A percentile compares a stretch with the other conserved stretches of the same genome.
These are phyloP conservation scores for Yueomyces sp. DNA, from an alignment of 1,139 yeast genomes.

Conservation along the genomic window DNA sequence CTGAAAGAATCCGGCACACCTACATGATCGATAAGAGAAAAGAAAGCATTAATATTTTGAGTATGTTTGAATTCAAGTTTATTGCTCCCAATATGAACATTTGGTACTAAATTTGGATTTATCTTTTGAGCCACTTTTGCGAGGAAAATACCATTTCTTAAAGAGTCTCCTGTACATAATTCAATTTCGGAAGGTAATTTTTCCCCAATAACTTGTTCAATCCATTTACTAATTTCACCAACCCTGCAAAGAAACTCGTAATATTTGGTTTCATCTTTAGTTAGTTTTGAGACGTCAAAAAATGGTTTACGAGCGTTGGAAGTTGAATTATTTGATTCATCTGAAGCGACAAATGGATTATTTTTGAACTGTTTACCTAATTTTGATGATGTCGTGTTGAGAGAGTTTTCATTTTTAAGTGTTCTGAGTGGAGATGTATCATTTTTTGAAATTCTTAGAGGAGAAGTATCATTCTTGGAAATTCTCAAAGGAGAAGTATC, in stretches of 20 bases:
- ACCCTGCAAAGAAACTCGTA: slow-evolving; percentile 86
- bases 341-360: background rate
- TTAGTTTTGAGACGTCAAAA: slow-evolving; percentile 8
- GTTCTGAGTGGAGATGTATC: slow-evolving; percentile 1
- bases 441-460: background rate
- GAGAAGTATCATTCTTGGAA: background rate
- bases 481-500: no score
- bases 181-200: slow-evolving; percentile 41
- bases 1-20: slow-evolving; percentile 78
- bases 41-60: slow-evolving; percentile 81
- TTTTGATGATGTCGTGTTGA: background rate
- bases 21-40: slow-evolving; percentile 55
- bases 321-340: background rate
- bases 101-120: slow-evolving; percentile 50
- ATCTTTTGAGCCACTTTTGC: slow-evolving; percentile 70
- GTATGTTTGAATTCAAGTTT: slow-evolving; percentile 79
- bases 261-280: slow-evolving; percentile 28
- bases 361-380: background rate
- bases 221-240: slow-evolving; percentile 73
- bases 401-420: background rate
- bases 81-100: slow-evolving; percentile 39
- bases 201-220: slow-evolving; percentile 45
- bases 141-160: slow-evolving; percentile 74
- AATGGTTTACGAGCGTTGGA: slow-evolving; percentile 1
- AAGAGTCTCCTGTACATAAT: slow-evolving; percentile 40